phyloP scores from a whole-genome alignment of 345 rosid species.

The Diplotaxis tenuifolia region DNA sequence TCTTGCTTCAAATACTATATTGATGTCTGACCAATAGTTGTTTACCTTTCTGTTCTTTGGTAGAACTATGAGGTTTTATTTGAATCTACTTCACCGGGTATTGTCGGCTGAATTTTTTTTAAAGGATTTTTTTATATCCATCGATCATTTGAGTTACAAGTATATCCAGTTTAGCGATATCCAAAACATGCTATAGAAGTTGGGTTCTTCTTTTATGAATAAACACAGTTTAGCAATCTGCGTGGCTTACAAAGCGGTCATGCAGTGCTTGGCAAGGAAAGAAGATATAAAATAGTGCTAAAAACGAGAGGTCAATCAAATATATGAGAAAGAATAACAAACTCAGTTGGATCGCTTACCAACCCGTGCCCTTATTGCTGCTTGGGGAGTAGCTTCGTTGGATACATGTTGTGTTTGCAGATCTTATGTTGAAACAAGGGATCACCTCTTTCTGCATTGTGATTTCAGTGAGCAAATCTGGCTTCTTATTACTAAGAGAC shows the following conservation, averaged over 20 bases:
- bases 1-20: background rate
- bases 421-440: too few relatives aligned
- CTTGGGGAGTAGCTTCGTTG: too few relatives aligned
- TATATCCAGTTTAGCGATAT: background rate
- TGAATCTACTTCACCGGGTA: background rate
- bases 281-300: background rate
- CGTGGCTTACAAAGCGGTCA: background rate
- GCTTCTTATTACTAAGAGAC: too few relatives aligned
- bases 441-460: too few relatives aligned
- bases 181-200: background rate
- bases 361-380: too few relatives aligned
- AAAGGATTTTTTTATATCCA: background rate
- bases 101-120: background rate
- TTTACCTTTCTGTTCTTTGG: background rate
- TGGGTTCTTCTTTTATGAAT: background rate
- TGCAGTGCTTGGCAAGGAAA: background rate
- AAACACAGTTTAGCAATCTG: background rate
- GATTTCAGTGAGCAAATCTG: too few relatives aligned
- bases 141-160: background rate
- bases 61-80: background rate
- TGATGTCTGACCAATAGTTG: background rate
- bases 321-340: background rate
- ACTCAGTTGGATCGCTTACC: too few relatives aligned
- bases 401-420: too few relatives aligned
- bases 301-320: background rate